Base-by-base conservation (phyloP, 306 rosid species). In the Vicia faba region DNA sequence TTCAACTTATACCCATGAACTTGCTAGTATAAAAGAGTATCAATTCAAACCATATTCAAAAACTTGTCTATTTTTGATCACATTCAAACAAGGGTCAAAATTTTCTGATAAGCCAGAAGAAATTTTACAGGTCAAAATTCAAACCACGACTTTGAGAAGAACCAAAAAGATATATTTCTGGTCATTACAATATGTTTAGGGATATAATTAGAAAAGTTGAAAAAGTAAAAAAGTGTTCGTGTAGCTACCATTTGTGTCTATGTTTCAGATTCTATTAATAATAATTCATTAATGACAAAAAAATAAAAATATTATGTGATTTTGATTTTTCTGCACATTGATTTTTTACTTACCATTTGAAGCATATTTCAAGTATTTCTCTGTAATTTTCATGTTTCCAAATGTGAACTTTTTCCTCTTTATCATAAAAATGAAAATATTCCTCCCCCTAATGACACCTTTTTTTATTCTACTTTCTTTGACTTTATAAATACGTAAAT, bases 321-420 rank as follows among this genome's bases (percentile, higher is more conserved):
- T 78, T 8, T 33, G 84, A 75, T 84, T 87, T 82, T 85, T 69
- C 29, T 77, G 88, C 71, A 73, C 49, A 54, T 80, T 77, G 82
- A 66, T 64, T 61, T 43, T 50, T 50, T 65, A 19, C 40, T 59
- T 41, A 69, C 78, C n/a, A 54, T 66, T 25, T 72, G 51, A 61
- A 44, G 40, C 53, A 7, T n/a, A 9, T 8, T 44, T 54, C 61
- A 63, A 62, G 41, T 66, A 13, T 64, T 71, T 67, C 50, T 25
- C 35, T 46, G 67, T 64, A 41, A 14, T 51, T 38, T 60, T 20
- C 20, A 46, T 38, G 13, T 71, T 68, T 60, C 56, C 46, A 43
- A 44, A 59, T 40, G 67, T 54, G 16, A 31, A 3, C 2, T 6
- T 48, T 14, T 38, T 61, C 18, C 15, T 68, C 11, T 39, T 45